phyloP scores from a whole-genome alignment of 2,329 filamentous ascomycete species.

The Periconia sp. region DNA sequence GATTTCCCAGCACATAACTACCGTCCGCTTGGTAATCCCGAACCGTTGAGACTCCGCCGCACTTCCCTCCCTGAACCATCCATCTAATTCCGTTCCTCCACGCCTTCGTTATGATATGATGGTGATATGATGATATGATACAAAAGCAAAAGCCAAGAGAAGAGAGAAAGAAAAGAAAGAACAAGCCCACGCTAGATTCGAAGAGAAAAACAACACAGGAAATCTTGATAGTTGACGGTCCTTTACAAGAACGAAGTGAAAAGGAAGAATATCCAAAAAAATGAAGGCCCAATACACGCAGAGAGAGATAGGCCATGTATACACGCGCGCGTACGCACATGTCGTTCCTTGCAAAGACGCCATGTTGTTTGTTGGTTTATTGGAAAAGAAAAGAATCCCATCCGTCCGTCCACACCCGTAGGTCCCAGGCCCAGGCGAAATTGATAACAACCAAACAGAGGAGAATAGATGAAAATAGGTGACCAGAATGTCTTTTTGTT shows the following conservation, averaged over 20 bases:
- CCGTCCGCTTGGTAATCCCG: too few relatives aligned
- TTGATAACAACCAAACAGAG: not conserved
- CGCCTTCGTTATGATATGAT: not conserved
- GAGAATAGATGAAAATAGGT: not conserved
- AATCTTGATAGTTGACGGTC: not conserved
- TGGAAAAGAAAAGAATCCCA: too few relatives aligned
- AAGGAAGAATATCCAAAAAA: not conserved
- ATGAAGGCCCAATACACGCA: too few relatives aligned
- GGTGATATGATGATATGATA: conserved; percentile 3
- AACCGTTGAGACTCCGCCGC: too few relatives aligned
- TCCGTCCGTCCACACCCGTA: not conserved
- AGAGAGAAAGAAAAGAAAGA: not conserved
- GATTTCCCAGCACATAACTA: too few relatives aligned
- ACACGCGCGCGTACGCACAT: too few relatives aligned
- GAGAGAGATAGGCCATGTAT: too few relatives aligned
- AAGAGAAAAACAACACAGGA: not conserved
- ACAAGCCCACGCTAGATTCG: not conserved
- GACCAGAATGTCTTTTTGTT: not conserved
- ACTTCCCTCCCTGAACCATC: not conserved
- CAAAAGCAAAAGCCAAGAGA: not conserved
- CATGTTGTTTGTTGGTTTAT: too few relatives aligned
- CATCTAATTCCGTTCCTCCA: not conserved
- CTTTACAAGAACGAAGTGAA: not conserved
- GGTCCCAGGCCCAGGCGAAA: not conserved
- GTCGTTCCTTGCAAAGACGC: too few relatives aligned